Percentiles rank a stretch among this genome's conserved stretches.
phyloP scores from a whole-genome alignment of 306 rosid genomes.

The Fragaria vesca region DNA sequence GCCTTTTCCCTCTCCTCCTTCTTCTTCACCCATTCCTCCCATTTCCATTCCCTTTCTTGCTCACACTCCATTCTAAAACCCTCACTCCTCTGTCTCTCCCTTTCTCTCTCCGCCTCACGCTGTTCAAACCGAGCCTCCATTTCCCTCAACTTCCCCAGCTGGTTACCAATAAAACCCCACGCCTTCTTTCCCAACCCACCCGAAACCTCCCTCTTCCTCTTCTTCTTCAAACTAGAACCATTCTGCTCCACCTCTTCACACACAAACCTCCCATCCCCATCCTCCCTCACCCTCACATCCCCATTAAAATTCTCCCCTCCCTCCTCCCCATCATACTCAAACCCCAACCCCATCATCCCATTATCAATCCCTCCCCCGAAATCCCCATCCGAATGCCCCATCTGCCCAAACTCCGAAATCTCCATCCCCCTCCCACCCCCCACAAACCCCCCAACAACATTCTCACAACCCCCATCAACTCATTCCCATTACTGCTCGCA shows the following conservation, averaged over 20 bases:
- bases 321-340: conserved; percentile 78
- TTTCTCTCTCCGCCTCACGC: conserved; percentile 71
- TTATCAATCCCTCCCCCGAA: conserved; percentile 69
- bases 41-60: conserved; percentile 64
- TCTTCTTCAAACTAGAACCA: conserved; percentile 46
- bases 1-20: conserved; percentile 55
- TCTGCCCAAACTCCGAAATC: conserved; percentile 68
- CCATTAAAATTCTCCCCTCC: conserved; percentile 74
- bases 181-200: conserved; percentile 70
- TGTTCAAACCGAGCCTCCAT: conserved; percentile 79
- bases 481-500: conserved; percentile 44
- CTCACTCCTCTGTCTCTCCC: conserved; percentile 71
- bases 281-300: conserved; percentile 51
- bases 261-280: conserved; percentile 64
- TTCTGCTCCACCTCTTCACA: conserved; percentile 67
- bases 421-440: conserved; percentile 56
- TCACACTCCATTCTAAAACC: conserved; percentile 48
- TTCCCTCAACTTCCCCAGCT: conserved; percentile 66
- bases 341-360: conserved; percentile 78
- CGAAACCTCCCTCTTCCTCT: conserved; percentile 64
- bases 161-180: conserved; percentile 64
- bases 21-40: conserved; percentile 66
- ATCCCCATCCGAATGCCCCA: conserved; percentile 76
- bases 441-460: conserved; percentile 52
- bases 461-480: conserved; percentile 54